Evolutionary conservation across 768 basidiomycete genomes (phyloP), one percentile per base, ranked within the genome.

Genomic region (Naganishia friedmannii): DNA sequence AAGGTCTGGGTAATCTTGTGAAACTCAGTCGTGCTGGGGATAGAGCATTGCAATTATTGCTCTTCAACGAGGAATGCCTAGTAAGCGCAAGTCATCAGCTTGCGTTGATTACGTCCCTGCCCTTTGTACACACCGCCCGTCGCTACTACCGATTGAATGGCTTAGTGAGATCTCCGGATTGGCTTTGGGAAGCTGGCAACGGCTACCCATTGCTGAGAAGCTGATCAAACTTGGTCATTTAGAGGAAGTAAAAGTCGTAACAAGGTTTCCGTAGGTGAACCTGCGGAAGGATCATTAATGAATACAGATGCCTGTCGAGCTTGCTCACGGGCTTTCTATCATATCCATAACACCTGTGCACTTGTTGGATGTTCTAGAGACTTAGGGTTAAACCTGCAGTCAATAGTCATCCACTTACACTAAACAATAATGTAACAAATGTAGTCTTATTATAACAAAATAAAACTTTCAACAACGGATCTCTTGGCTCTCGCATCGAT

Each of bases 41-140:
- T 89, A 88, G 88, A 89, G 88, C 87, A 88, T 88, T 89, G 88
- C 87, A 89, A 89, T 88, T 90, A 89, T 89, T 87, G 88, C 88
- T 89, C 89, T 89, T 90, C 88, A 90, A 89, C 87, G 86, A 89
- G 88, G 88, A 89, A 89, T 89, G 85, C 88, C 87, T 88, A 88
- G 88, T 89, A 89, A 88, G 86, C 86, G 86, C 85, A 86, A 88
- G 88, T 90, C 87, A 89, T 88, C 88, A 89, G 87, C 88, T 88
- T 85, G 86, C 87, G 86, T 89, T 88, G 88, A 89, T 88, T 89
- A 89, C 86, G 88, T 89, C 88, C 88, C 88, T 89, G 88, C 88
- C 88, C 88, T 88, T 88, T 89, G 87, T 89, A 89, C 87, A 89
- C 88, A 89, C 88, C 87, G 87, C 89, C 88, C 86, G 87, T 89